Percentiles rank a stretch among this genome's conserved stretches.
These are phyloP conservation scores for Termitomyces sp. DNA, from an alignment of 768 basidiomycete genomes.

Conservation along the genomic window DNA sequence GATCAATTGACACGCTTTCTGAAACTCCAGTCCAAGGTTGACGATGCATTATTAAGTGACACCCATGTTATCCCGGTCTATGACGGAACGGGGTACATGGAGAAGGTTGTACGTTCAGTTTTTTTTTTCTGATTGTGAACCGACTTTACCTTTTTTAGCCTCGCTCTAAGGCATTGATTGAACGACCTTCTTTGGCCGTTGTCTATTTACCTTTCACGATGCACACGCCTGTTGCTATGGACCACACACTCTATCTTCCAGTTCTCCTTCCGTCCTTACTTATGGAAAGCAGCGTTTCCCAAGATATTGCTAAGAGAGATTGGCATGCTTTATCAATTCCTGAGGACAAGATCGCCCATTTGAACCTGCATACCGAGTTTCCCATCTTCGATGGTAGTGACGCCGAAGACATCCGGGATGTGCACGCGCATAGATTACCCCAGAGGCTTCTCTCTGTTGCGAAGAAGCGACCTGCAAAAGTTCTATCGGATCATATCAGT, in stretches of 20 bases:
- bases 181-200: constrained; percentile 58
- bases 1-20: too few relatives aligned
- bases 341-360: constrained; percentile 29
- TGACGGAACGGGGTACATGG: constrained; percentile 29
- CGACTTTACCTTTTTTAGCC: constrained; percentile 38
- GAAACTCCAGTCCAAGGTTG: too few relatives aligned
- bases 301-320: constrained; percentile 28
- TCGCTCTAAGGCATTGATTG: constrained; percentile 28
- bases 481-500: constrained; percentile 35
- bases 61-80: constrained; percentile 27
- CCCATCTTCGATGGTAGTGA: constrained; percentile 42
- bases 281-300: constrained; percentile 13
- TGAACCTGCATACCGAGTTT: constrained; percentile 26
- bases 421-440: constrained; percentile 38
- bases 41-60: constrained; percentile 17
- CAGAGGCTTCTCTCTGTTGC: constrained; percentile 33
- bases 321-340: constrained; percentile 42
- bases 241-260: constrained; percentile 52
- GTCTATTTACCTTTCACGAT: constrained; percentile 54
- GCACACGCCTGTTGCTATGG: constrained; percentile 20
- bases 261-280: constrained; percentile 33
- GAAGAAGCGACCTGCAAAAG: constrained; percentile 31
- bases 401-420: constrained; percentile 34
- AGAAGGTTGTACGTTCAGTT: constrained; percentile 28
- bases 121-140: constrained; percentile 19